Percentiles rank a stretch among this genome's conserved stretches.
phyloP scores from a whole-genome alignment of 169 alveolate species.

The Toxoplasma gondii region DNA sequence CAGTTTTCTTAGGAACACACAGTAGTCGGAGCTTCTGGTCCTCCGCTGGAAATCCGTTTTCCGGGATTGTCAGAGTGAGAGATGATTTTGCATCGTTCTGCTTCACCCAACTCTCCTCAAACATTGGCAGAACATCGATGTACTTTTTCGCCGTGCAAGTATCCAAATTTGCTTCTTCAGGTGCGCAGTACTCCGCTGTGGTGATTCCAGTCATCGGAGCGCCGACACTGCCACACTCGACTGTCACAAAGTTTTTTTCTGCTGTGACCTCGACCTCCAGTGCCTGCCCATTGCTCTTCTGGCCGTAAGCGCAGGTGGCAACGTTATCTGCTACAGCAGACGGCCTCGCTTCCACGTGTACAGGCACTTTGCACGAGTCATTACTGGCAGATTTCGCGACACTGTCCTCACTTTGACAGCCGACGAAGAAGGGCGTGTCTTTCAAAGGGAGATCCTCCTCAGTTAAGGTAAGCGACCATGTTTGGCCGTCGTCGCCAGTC shows the following conservation, averaged over 20 bases:
- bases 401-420: not conserved
- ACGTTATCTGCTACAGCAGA: not conserved
- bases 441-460: not conserved
- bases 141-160: not conserved
- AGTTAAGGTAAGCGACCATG: not conserved
- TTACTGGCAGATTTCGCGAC: too few relatives aligned
- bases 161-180: not conserved
- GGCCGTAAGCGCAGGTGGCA: not conserved
- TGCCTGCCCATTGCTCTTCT: not conserved
- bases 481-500: not conserved
- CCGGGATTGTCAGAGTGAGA: not conserved
- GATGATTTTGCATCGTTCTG: not conserved
- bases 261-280: not conserved
- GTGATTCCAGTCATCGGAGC: not conserved
- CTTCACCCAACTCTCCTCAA: not conserved
- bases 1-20: not conserved
- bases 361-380: not conserved
- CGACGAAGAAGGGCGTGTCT: not conserved
- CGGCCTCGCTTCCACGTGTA: not conserved
- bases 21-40: not conserved
- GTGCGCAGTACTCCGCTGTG: not conserved
- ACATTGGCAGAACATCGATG: not conserved
- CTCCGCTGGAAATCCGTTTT: not conserved
- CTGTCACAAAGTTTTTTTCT: not conserved
- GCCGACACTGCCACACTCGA: not conserved